These are phyloP conservation scores for Senna siamea DNA, from an alignment of 306 rosid species.

Conservation along the genomic window DNA sequence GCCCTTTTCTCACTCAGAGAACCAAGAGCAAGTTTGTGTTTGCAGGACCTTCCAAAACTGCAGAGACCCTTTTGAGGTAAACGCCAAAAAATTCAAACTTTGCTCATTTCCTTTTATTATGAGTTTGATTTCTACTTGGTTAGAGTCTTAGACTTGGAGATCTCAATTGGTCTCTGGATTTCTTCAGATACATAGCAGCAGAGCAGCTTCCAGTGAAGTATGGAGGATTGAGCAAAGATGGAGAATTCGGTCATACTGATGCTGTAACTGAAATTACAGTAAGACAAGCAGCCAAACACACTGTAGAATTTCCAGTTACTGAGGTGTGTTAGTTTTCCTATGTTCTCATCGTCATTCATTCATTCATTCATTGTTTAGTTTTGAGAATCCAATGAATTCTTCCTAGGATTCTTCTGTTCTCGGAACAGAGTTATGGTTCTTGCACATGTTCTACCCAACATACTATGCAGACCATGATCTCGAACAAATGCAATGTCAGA, in stretches of 20 bases:
- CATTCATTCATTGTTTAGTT: conserved; percentile 5
- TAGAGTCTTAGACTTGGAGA: too few relatives aligned
- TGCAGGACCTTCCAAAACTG: conserved; percentile 80
- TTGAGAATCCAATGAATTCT: conserved; percentile 44
- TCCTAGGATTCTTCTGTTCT: conserved; percentile 50
- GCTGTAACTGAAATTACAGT: conserved; percentile 62
- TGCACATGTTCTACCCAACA: conserved; percentile 22
- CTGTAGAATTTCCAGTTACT: conserved; percentile 62
- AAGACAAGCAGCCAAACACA: conserved; percentile 62
- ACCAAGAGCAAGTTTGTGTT: conserved; percentile 80
- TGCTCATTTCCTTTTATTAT: background rate
- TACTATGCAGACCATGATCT: background rate
- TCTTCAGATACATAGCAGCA: conserved; percentile 66
- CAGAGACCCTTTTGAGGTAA: conserved; percentile 73
- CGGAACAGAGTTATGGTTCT: background rate
- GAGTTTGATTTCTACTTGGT: too few relatives aligned
- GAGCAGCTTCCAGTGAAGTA: conserved; percentile 76
- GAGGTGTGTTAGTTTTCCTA: conserved; percentile 57
- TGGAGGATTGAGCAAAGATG: conserved; percentile 80
- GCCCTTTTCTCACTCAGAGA: conserved; percentile 77
- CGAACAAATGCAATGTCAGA: background rate
- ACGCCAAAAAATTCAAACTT: conserved; percentile 25
- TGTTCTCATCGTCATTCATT: background rate
- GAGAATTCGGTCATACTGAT: conserved; percentile 63
- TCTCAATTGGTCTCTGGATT: conserved; percentile 14